A percentile compares a stretch with the other conserved stretches of the same genome.
Conservation (phyloP, 768 basidiomycete species). For the Vararia minispora region DNA sequence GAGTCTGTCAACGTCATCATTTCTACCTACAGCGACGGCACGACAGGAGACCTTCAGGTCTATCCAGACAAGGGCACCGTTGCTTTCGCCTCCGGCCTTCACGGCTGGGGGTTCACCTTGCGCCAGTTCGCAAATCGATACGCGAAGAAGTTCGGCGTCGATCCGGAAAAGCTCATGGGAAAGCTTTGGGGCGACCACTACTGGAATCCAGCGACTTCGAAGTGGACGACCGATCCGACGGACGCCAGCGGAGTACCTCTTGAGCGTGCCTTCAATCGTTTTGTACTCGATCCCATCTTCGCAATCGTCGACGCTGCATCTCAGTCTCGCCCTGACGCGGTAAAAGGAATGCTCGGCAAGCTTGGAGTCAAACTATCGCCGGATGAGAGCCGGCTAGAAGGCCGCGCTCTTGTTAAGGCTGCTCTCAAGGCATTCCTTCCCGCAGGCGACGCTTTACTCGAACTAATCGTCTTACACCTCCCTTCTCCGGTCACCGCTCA, state of each 20-base stretch:
- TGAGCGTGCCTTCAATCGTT: slow-evolving; percentile 96
- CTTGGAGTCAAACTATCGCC: slow-evolving; percentile 80
- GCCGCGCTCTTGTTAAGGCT: slow-evolving; percentile 90
- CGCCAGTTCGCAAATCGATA: slow-evolving; percentile 92
- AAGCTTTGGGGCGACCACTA: slow-evolving; percentile 99
- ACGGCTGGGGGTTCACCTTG: slow-evolving; percentile 98
- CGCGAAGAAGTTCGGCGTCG: slow-evolving; percentile 95
- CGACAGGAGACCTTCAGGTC: slow-evolving; percentile 94
- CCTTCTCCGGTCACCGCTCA: slow-evolving; percentile 95
- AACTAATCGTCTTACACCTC: slow-evolving; percentile 99
- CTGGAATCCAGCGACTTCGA: slow-evolving; percentile 93
- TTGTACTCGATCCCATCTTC: slow-evolving; percentile 98
- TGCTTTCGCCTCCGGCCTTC: slow-evolving; percentile 96
- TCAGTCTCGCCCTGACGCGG: slow-evolving; percentile 95
- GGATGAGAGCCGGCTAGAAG: slow-evolving; percentile 87
- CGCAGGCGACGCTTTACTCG: slow-evolving; percentile 92
- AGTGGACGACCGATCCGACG: slow-evolving; percentile 76
- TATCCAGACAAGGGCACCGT: slow-evolving; percentile 97
- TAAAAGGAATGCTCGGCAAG: slow-evolving; percentile 80
- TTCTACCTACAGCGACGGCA: slow-evolving; percentile 88
- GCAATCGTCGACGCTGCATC: slow-evolving; percentile 95
- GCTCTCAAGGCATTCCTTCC: slow-evolving; percentile 99
- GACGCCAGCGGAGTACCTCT: slow-evolving; percentile 76
- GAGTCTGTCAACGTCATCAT: slow-evolving; percentile 97
- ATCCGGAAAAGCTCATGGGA: slow-evolving; percentile 94